Conservation (phyloP, 371 early-diverging fungal genomes). For the Apophysomyces variabilis region DNA sequence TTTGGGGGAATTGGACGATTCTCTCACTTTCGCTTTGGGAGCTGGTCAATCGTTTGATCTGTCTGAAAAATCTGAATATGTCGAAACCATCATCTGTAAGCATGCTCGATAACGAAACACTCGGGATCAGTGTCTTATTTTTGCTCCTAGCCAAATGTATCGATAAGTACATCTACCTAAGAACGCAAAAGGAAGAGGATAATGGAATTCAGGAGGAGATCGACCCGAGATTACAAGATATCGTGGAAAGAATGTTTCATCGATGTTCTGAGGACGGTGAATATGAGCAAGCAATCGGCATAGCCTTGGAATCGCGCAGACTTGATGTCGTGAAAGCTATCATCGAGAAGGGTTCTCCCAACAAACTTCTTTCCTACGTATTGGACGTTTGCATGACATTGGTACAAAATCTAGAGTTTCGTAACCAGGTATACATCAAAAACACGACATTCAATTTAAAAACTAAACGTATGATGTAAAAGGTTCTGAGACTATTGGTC, state of each 20-base stretch:
- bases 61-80: slow-evolving; percentile 80
- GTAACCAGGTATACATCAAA: slow-evolving; percentile 65
- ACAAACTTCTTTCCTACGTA: slow-evolving; percentile 80
- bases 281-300: slow-evolving; percentile 92
- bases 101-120: neutral
- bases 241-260: slow-evolving; percentile 94
- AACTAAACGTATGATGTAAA: neutral
- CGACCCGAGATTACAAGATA: slow-evolving; percentile 80
- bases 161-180: slow-evolving; percentile 89
- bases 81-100: slow-evolving; percentile 92
- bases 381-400: slow-evolving; percentile 81
- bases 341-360: slow-evolving; percentile 72
- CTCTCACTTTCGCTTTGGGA: slow-evolving; percentile 92
- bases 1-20: slow-evolving; percentile 94
- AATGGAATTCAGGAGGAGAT: slow-evolving; percentile 47
- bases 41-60: slow-evolving; percentile 92
- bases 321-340: slow-evolving; percentile 88
- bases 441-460: neutral
- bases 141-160: slow-evolving; percentile 76
- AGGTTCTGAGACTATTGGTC: slow-evolving; percentile 83
- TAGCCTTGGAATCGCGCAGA: slow-evolving; percentile 91
- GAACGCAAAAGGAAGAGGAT: slow-evolving; percentile 56
- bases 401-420: slow-evolving; percentile 80
- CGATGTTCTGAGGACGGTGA: slow-evolving; percentile 88
- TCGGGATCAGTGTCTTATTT: too few relatives aligned